Evolutionary conservation across 2,329 filamentous ascomycete species (phyloP), one percentile per base, ranked within the genome.

Genomic region (Pestalotiopsis sp.): DNA sequence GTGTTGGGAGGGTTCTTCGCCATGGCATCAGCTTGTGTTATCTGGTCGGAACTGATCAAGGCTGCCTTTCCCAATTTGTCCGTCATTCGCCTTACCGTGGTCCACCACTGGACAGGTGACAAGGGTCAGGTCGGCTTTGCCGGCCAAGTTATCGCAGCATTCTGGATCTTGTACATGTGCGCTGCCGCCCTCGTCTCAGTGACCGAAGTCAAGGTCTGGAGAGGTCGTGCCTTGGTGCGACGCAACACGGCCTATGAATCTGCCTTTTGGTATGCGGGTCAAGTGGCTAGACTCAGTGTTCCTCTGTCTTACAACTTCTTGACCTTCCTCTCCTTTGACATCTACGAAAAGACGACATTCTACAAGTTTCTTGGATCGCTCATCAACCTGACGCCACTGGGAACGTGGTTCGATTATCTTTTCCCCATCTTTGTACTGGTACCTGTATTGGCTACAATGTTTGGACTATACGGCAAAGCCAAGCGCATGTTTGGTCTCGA

Each of bases 81-180:
- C 1, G 84, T 92, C 70, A 88, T 90, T 72, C 85, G 84, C 62
- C 81, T 89, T 70, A 89, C 86, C 3, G 90, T 94, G 3, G 86
- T 94, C n/a, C 91, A 93, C 73, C 92, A 94, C 71, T 91, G 91
- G 77, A 87, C 88, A 44, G 89, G 89, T 55, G 87, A 90, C 11
- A 88, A 89, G 67, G 91, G 91, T 30, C 89, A 92, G 67, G 90
- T 98, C 69, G 93, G 93, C 20, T 94, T 98, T 73, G 91, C 91
- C 2, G 94, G 94, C 4, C 96, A 99, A 78, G 78, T 94, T 58
- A 91, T 95, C 62, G 92, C 95, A 0, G 91, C 94, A 2, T 83
- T 89, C 14, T 99, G 96, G 96, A 91, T 99, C 69, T 85, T 94
- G 67, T 99, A 99, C 83, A 99, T 99, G 96, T 97, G 93, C 78